Conservation (phyloP, 257 asterid genomes). For the Solanum paucissectum region DNA sequence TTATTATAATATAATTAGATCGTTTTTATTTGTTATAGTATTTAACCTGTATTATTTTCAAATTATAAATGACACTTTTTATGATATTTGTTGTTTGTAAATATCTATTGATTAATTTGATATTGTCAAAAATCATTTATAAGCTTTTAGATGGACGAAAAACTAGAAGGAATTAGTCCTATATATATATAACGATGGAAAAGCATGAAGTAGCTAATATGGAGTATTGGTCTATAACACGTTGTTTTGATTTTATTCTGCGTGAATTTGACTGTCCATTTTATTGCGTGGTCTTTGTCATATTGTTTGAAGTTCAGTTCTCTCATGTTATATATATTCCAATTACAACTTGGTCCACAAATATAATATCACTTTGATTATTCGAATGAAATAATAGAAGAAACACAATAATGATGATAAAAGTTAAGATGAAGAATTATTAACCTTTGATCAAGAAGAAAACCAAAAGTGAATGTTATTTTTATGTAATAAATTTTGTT, state of each 20-base stretch:
- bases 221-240: background rate
- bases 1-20: background rate
- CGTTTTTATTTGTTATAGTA: no score
- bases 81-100: background rate
- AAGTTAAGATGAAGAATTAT: no score
- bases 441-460: no score
- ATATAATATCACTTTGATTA: no score
- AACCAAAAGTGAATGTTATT: no score
- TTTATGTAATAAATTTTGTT: no score
- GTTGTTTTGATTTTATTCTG: background rate
- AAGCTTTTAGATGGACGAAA: background rate
- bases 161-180: background rate
- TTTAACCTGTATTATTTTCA: background rate
- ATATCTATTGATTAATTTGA: background rate
- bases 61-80: background rate
- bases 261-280: background rate
- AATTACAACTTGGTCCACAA: no score
- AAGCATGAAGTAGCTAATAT: background rate
- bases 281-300: background rate
- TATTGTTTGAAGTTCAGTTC: no score
- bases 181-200: background rate
- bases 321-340: no score
- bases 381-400: no score
- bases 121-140: background rate
- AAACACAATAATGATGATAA: no score